Conservation (phyloP, 345 rosid genomes). For the Hevea brasiliensis region DNA sequence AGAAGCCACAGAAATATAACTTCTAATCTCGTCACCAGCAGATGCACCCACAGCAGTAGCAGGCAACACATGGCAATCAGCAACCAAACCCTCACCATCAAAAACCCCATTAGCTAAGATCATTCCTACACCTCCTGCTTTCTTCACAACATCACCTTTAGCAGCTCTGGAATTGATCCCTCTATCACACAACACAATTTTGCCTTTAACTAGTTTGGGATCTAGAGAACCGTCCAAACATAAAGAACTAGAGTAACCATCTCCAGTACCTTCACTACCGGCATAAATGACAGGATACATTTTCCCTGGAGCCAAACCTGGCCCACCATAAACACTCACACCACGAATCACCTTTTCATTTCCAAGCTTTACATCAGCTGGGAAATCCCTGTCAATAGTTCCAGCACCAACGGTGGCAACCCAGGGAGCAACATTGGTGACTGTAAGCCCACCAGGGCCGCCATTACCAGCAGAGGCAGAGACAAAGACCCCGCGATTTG, state of each 20-base stretch:
- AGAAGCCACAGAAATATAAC: slow-evolving; percentile 19
- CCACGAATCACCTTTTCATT: slow-evolving; percentile 28
- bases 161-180: slow-evolving; percentile 34
- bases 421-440: slow-evolving; percentile 37
- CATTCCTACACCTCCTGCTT: slow-evolving; percentile 37
- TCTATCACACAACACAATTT: slow-evolving; percentile 33
- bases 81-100: slow-evolving; percentile 39
- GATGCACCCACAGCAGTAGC: slow-evolving; percentile 32
- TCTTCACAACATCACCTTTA: slow-evolving; percentile 36
- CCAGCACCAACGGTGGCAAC: slow-evolving; percentile 37
- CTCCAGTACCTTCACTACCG: slow-evolving; percentile 22
- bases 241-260: slow-evolving; percentile 32
- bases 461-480: slow-evolving; percentile 38
- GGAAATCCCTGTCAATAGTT: slow-evolving; percentile 35
- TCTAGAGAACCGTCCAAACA: slow-evolving; percentile 34
- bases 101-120: slow-evolving; percentile 36
- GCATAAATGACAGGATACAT: slow-evolving; percentile 26
- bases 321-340: slow-evolving; percentile 30
- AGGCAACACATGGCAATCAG: slow-evolving; percentile 34
- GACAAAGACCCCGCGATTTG: slow-evolving; percentile 32
- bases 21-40: slow-evolving; percentile 31
- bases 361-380: slow-evolving; percentile 32
- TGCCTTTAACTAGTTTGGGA: slow-evolving; percentile 25
- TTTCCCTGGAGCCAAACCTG: slow-evolving; percentile 25
- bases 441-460: slow-evolving; percentile 33